phyloP scores from a whole-genome alignment of 2,329 filamentous ascomycete species.

The Sordariomycetes sp. region DNA sequence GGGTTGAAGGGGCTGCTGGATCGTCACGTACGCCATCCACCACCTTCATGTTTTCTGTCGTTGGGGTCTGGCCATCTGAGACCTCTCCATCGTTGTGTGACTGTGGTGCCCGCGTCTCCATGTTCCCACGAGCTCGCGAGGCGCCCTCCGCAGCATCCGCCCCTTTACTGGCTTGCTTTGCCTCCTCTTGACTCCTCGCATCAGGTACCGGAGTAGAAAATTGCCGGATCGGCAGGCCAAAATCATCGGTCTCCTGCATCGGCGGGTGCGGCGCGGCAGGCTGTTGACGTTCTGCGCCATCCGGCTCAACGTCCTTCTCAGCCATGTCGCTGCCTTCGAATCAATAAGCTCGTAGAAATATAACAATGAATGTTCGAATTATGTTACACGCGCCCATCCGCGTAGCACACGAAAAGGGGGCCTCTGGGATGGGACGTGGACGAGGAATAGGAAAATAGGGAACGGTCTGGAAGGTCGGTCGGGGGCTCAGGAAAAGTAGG shows the following conservation, averaged over 20 bases:
- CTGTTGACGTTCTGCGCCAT: not conserved
- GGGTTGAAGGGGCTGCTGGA: too few species aligned
- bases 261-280: constrained; percentile 1
- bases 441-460: not conserved
- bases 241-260: constrained; percentile 44
- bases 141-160: constrained; percentile 1
- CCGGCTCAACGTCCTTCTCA: constrained; percentile 13
- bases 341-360: not conserved
- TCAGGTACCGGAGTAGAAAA: constrained; percentile 23
- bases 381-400: constrained; percentile 4
- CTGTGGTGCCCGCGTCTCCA: too few species aligned
- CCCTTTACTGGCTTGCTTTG: constrained; percentile 1
- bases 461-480: too few species aligned
- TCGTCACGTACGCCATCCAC: too few species aligned
- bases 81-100: too few species aligned
- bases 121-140: too few species aligned
- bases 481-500: too few species aligned
- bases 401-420: constrained; percentile 2
- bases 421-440: constrained; percentile 3
- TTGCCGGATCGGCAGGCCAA: constrained; percentile 56
- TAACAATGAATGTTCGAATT: not conserved
- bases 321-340: constrained; percentile 12
- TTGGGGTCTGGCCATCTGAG: too few species aligned
- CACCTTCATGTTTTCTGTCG: too few species aligned
- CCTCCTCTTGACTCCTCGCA: constrained; percentile 8